A percentile compares a stretch with the other conserved stretches of the same genome.
Conservation (phyloP, 2,329 filamentous ascomycete genomes). For the Cladosporium sp. region DNA sequence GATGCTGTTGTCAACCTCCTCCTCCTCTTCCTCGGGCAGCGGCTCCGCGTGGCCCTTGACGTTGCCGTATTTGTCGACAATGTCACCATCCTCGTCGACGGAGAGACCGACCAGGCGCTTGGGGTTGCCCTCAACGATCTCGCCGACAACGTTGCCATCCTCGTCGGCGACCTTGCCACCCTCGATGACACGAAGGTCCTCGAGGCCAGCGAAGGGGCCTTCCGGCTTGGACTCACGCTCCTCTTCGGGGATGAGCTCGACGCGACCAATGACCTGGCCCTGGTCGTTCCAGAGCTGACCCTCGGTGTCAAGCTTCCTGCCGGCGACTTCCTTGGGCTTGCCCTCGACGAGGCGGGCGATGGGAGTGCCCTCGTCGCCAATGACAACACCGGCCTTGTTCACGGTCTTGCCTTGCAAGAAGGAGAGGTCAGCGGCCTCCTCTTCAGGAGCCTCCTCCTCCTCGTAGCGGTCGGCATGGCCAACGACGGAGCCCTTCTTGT, state of each 20-base stretch:
- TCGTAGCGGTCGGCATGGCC: conserved; percentile 51
- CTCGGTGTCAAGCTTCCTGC: conserved; percentile 64
- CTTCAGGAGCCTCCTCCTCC: conserved; percentile 45
- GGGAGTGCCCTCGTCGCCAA: conserved; percentile 45
- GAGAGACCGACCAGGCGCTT: conserved; percentile 54
- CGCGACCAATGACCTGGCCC: conserved; percentile 63
- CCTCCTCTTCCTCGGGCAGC: conserved; percentile 42
- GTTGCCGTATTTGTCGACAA: conserved; percentile 56
- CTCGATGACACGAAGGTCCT: conserved; percentile 43
- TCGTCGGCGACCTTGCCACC: conserved; percentile 46
- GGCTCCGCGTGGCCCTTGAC: conserved; percentile 56
- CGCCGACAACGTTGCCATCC: conserved; percentile 46
- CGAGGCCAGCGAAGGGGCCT: conserved; percentile 45
- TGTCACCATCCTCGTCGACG: conserved; percentile 58
- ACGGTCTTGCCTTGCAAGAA: conserved; percentile 41
- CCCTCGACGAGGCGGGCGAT: conserved; percentile 62
- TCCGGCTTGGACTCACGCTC: conserved; percentile 50
- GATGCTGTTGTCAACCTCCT: conserved; percentile 44
- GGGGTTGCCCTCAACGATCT: conserved; percentile 52
- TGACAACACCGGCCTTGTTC: conserved; percentile 47
- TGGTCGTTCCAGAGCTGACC: conserved; percentile 67
- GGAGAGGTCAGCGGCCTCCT: conserved; percentile 39
- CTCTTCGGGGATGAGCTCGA: conserved; percentile 61
- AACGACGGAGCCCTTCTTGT: conserved; percentile 48
- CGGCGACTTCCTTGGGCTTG: conserved; percentile 55